Conservation (phyloP, 1,284 basidiomycete genomes). For the Nidula niveotomentosa region DNA sequence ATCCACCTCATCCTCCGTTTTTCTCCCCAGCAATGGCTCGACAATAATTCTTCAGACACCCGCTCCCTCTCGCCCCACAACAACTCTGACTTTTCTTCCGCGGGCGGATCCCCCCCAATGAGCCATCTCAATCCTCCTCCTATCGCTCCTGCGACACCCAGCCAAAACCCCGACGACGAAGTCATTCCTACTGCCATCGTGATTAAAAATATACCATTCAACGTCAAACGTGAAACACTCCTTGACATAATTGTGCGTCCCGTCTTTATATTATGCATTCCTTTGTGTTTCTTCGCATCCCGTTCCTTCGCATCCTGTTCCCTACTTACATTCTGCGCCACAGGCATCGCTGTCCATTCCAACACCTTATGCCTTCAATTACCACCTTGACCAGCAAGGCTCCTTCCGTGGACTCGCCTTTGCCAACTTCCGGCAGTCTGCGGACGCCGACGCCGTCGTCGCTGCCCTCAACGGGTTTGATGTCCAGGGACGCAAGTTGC, state of each 20-base stretch:
- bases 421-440: conserved; percentile 93
- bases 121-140: conserved; percentile 52
- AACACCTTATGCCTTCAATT: conserved; percentile 99
- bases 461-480: conserved; percentile 95
- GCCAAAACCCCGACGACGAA: conserved; percentile 74
- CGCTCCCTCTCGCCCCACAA: conserved; percentile 83
- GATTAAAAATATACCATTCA: conserved; percentile 99
- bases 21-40: conserved; percentile 74
- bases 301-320: background rate
- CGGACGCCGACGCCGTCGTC: conserved; percentile 94
- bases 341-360: conserved; percentile 92
- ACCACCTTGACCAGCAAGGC: conserved; percentile 93
- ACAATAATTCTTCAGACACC: conserved; percentile 62
- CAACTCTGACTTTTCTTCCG: conserved; percentile 82
- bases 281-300: conserved; percentile 14
- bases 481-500: conserved; percentile 96
- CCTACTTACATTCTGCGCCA: conserved; percentile 1
- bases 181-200: conserved; percentile 99
- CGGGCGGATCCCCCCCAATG: conserved; percentile 76
- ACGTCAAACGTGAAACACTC: conserved; percentile 94
- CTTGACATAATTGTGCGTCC: conserved; percentile 90
- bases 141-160: conserved; percentile 46
- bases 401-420: conserved; percentile 98
- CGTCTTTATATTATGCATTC: conserved; percentile 9
- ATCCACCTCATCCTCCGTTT: conserved; percentile 10